Evolutionary conservation across 176 grass and related monocot species (phyloP).

Genomic region (Bromus sterilis): DNA sequence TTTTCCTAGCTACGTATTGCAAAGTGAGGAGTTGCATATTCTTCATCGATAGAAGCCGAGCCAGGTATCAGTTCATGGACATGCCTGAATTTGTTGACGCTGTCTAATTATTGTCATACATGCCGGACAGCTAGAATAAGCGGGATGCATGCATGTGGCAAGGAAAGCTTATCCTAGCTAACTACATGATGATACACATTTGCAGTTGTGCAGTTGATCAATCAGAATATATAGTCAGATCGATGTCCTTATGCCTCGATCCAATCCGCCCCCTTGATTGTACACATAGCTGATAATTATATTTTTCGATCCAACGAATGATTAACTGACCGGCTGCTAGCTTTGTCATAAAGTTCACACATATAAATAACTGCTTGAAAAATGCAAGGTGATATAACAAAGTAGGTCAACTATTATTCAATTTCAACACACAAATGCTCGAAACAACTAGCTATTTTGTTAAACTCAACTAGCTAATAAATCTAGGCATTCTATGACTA

Average conservation of each 20-base stretch:
- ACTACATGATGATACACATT: not conserved
- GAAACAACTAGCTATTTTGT: not conserved
- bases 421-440: not conserved
- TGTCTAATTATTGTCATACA: not conserved
- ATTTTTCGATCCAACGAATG: slow-evolving; percentile 2
- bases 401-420: not conserved
- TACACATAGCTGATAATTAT: not conserved
- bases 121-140: not conserved
- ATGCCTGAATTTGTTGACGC: not conserved
- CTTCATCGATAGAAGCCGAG: not conserved
- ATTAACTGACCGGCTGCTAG: not conserved
- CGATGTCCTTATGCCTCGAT: not conserved
- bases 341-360: not conserved
- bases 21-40: not conserved
- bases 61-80: too few species aligned
- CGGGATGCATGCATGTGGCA: not conserved
- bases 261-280: not conserved
- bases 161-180: not conserved
- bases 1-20: too few species aligned
- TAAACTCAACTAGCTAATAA: not conserved
- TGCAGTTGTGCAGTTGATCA: not conserved
- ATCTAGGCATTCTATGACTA: not conserved
- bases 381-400: not conserved
- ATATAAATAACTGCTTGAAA: not conserved
- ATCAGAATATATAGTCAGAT: not conserved